A percentile compares a stretch with the other conserved stretches of the same genome.
Evolutionary conservation across 192 early-diverging fungal species (phyloP).

Genomic region (Backusella macrospora): DNA sequence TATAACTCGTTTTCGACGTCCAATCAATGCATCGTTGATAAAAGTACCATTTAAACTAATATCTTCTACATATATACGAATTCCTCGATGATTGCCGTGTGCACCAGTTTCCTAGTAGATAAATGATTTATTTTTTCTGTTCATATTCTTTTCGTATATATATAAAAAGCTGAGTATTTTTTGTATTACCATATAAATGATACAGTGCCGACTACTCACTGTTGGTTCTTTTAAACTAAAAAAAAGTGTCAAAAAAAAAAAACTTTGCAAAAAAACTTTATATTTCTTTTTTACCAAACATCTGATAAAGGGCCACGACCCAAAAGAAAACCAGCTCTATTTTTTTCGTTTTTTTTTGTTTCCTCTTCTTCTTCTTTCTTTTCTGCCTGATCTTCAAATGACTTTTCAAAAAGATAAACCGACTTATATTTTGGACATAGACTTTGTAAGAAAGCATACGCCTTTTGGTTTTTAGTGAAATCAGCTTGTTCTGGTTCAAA

Average conservation of each 20-base stretch:
- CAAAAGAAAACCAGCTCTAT: conserved; percentile 17
- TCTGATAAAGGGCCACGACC: conserved; percentile 14
- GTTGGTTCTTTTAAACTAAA: neutral
- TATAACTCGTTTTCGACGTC: neutral
- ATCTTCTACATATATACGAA: conserved; percentile 22
- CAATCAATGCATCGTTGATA: neutral
- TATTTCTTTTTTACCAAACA: conserved; percentile 6
- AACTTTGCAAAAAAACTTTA: neutral
- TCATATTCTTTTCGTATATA: too few relatives aligned
- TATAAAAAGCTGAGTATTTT: too few relatives aligned
- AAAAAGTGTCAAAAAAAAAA: neutral
- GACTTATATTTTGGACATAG: conserved; percentile 6
- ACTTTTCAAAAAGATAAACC: neutral
- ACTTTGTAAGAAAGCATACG: neutral
- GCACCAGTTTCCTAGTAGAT: conserved; percentile 17
- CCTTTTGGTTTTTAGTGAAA: neutral
- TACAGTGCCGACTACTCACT: conserved; percentile 19
- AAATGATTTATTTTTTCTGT: conserved; percentile 3
- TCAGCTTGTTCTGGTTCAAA: neutral
- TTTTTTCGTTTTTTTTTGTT: neutral
- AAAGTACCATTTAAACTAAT: conserved; percentile 24
- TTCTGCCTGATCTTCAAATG: neutral
- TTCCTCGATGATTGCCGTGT: neutral
- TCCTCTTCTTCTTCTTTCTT: too few relatives aligned
- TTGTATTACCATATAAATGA: conserved; percentile 20